Evolutionary conservation across 225 moss, liverwort and hornwort species (phyloP).

Genomic region (Neckera pumila): DNA sequence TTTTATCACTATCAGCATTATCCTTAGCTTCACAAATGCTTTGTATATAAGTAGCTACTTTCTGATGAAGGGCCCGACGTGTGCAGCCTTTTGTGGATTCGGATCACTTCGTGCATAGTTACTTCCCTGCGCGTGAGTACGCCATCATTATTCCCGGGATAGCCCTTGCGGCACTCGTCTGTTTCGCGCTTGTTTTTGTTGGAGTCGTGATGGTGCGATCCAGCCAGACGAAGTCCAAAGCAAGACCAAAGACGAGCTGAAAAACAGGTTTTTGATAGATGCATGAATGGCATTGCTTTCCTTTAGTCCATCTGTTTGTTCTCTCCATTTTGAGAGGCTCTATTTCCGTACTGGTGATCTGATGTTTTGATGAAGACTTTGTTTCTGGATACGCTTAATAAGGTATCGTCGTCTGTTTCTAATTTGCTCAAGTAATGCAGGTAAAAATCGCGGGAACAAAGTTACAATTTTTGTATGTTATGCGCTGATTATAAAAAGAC

Average conservation of each 20-base stretch:
- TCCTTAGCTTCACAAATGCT: background rate
- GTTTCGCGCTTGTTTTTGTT: conserved; percentile 69
- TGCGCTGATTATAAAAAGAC: background rate
- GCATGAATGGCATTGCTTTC: background rate
- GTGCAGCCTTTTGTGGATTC: conserved; percentile 95
- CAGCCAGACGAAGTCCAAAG: conserved; percentile 42
- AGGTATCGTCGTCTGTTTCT: background rate
- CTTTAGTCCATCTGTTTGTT: background rate
- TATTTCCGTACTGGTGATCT: background rate
- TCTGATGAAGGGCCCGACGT: background rate
- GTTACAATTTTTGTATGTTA: background rate
- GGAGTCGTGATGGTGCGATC: conserved; percentile 80
- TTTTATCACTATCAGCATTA: background rate
- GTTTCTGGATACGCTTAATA: background rate
- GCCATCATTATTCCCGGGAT: conserved; percentile 93
- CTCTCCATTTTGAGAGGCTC: background rate
- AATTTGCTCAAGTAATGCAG: background rate
- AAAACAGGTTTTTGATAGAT: background rate
- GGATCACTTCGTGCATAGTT: conserved; percentile 91
- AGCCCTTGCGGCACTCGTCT: conserved; percentile 62
- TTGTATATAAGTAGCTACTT: background rate
- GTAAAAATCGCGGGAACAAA: background rate
- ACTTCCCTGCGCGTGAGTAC: conserved; percentile 88
- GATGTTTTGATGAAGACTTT: background rate
- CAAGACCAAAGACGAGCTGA: conserved; percentile 39